Conservation (phyloP, 495 filamentous ascomycete species). For the Extremus antarcticus region DNA sequence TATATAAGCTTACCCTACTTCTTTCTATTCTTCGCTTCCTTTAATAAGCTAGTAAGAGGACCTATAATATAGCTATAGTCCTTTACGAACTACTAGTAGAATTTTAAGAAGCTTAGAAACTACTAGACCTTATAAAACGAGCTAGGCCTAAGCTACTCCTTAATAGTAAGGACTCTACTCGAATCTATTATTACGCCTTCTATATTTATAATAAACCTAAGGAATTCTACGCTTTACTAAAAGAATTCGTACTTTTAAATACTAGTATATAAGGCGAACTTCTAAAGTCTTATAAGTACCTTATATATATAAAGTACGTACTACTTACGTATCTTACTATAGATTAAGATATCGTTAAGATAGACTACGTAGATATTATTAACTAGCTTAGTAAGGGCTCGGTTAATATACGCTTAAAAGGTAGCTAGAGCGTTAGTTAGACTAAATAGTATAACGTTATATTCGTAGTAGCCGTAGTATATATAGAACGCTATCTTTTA, state of each 20-base stretch:
- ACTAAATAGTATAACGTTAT: constrained; percentile 20
- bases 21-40: neutral
- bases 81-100: constrained; percentile 20
- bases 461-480: constrained; percentile 17
- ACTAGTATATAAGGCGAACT: constrained; percentile 8
- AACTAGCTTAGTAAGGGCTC: constrained; percentile 7
- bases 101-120: constrained; percentile 24
- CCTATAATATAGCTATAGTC: constrained; percentile 7
- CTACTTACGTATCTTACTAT: constrained; percentile 3
- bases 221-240: constrained; percentile 21
- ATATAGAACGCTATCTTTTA: constrained; percentile 23
- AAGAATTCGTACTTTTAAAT: constrained; percentile 12
- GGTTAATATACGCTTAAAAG: constrained; percentile 20
- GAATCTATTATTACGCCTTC: constrained; percentile 18
- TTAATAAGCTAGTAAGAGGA: constrained; percentile 9
- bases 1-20: neutral
- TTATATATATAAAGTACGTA: constrained; percentile 3
- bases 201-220: constrained; percentile 4
- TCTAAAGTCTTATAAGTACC: neutral
- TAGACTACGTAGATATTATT: constrained; percentile 16
- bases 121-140: constrained; percentile 15
- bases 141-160: constrained; percentile 18
- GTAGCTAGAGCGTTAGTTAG: constrained; percentile 20
- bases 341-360: constrained; percentile 24
- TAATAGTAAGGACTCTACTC: constrained; percentile 9